These are phyloP conservation scores for Komagataella kurtzmanii DNA, from an alignment of 805 yeast species.

Conservation along the genomic window DNA sequence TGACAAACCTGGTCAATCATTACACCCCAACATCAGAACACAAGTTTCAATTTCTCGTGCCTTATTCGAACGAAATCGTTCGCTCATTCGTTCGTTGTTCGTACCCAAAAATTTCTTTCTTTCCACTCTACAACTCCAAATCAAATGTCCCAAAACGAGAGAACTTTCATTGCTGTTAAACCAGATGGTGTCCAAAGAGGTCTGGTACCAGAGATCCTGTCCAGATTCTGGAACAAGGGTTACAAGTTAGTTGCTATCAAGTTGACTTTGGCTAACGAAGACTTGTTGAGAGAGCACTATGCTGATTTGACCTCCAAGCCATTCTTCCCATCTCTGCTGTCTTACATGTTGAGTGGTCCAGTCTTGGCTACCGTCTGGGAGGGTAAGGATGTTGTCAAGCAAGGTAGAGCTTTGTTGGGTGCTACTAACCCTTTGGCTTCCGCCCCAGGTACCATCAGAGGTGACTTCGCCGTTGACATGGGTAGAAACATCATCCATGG, in stretches of 20 bases:
- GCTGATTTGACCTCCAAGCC: constrained; percentile 92
- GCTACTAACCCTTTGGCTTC: constrained; percentile 97
- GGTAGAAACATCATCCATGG: constrained; percentile 99
- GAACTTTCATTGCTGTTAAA: constrained; percentile 88
- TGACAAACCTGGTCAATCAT: neutral
- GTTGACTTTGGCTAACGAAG: constrained; percentile 78
- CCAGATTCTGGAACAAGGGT: constrained; percentile 95
- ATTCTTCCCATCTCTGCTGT: constrained; percentile 92
- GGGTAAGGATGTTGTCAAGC: constrained; percentile 98
- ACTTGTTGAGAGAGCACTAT: constrained; percentile 85
- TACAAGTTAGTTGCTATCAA: constrained; percentile 94
- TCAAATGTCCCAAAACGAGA: constrained; percentile 51
- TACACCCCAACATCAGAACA: neutral
- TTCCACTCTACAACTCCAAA: neutral
- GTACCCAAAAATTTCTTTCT: neutral
- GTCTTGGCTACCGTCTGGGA: constrained; percentile 99
- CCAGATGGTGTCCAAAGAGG: constrained; percentile 99
- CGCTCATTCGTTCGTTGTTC: neutral
- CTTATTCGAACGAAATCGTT: neutral
- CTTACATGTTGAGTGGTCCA: constrained; percentile 98
- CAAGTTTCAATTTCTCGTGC: neutral
- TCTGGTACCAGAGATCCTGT: constrained; percentile 74
- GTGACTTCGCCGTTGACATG: constrained; percentile 95
- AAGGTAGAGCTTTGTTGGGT: constrained; percentile 95
- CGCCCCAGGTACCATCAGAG: constrained; percentile 99